Base-by-base conservation (phyloP, 78 protist species). In the Fonticula alba region DNA sequence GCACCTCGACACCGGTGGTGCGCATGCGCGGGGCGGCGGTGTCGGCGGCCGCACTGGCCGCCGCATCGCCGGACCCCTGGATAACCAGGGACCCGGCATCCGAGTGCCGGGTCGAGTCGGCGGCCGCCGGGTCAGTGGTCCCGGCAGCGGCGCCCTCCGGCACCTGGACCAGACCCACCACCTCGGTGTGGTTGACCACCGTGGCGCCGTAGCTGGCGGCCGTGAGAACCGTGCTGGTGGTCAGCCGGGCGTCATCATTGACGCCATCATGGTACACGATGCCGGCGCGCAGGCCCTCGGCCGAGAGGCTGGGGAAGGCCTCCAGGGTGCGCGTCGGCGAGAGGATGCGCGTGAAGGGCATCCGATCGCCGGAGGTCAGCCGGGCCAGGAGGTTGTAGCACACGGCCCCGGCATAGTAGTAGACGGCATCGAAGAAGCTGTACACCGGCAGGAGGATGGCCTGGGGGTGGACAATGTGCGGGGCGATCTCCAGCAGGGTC, bases 401-500 rank as follows among this genome's bases (percentile, higher is more conserved):
- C 65, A 82, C 85, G 32, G 69, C 36, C 10, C 89, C 89, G 24
- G 80, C 75, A 62, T 37, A 82, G 58, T 67, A 50, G 69, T 75
- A 66, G 33, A 71, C 13, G 52, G 56, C 71, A 3, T 43, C 56
- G 35, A 4, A 59, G 29, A 13, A 63, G 64, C 47, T 68, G 66
- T 82, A 82, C 33, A 75, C 17, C n/a, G 95, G 95, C 15, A 81
- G 64, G 69, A 83, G 62, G 65, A 85, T 87, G 9, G 96, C 92
- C 41, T 87, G 56, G 26, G 80, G 71, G 29, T 46, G 36, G 7
- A 90, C 54, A 43, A 92, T 59, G 70, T 84, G 89, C 32, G 95
- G 95, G 27, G 95, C 91, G 29, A 63, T 62, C 11, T 57, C 33
- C 19, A 88, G 37, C 19, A 84, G 27, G 51, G 49, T 52, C 3